These are phyloP conservation scores for Pseudozyma pruni DNA, from an alignment of 1,284 basidiomycete genomes.

Conservation along the genomic window DNA sequence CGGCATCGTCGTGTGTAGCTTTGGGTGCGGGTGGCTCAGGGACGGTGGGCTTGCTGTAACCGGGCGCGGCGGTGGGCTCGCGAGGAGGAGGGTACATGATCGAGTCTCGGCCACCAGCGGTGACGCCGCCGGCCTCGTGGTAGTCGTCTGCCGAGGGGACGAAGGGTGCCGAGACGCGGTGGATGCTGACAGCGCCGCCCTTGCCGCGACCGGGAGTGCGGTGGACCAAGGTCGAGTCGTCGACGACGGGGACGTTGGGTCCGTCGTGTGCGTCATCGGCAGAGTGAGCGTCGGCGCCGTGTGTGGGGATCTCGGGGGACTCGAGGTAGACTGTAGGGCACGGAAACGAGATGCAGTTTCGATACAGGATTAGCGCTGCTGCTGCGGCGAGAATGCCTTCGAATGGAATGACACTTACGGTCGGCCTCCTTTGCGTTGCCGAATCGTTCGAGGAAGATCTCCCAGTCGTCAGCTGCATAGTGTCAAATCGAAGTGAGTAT, in stretches of 20 bases:
- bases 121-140: conserved; percentile 63
- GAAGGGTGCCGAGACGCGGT: conserved; percentile 58
- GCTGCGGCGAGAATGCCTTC: not conserved
- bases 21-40: conserved; percentile 45
- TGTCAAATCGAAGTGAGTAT: not conserved
- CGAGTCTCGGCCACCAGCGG: conserved; percentile 64
- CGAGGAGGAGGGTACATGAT: conserved; percentile 66
- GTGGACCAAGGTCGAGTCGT: conserved; percentile 65
- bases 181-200: conserved; percentile 63
- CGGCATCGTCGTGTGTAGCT: conserved; percentile 40
- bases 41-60: conserved; percentile 52
- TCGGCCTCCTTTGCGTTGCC: conserved; percentile 61
- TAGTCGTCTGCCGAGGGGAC: conserved; percentile 63
- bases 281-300: conserved; percentile 30
- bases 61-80: conserved; percentile 54
- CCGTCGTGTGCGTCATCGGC: conserved; percentile 36
- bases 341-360: too few species aligned
- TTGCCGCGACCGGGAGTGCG: conserved; percentile 65
- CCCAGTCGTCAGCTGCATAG: conserved; percentile 60
- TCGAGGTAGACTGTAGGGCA: conserved; percentile 56
- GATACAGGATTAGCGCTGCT: too few species aligned
- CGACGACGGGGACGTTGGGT: conserved; percentile 62
- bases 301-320: conserved; percentile 60
- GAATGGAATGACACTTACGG: conserved; percentile 32
- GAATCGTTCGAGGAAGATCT: conserved; percentile 65